Evolutionary conservation across 441 rosid genomes (phyloP).

Genomic region (Arabidopsis hybrid): DNA sequence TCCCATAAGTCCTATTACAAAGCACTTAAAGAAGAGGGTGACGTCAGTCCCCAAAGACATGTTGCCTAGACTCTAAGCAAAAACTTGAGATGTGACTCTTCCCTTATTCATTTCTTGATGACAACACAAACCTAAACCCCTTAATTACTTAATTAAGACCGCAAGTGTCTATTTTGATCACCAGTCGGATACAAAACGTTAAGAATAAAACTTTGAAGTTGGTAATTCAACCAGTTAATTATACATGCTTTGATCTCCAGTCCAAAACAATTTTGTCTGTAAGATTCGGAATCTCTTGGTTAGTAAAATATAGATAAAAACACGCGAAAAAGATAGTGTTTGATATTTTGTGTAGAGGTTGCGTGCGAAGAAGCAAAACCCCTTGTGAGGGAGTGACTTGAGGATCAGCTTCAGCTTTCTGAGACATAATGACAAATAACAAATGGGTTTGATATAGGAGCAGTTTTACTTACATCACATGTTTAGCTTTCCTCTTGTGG

Average conservation of each 20-base stretch:
- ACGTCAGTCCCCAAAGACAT: slow-evolving; percentile 39
- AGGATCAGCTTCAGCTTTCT: slow-evolving; percentile 46
- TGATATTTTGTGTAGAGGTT: slow-evolving; percentile 42
- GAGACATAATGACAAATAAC: slow-evolving; percentile 50
- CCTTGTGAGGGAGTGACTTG: slow-evolving; percentile 47
- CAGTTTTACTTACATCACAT: slow-evolving; percentile 46
- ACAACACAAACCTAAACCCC: slow-evolving; percentile 38
- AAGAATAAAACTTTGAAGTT: background rate
- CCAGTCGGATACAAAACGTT: slow-evolving; percentile 8
- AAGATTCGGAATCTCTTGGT: background rate
- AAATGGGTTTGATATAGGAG: slow-evolving; percentile 42
- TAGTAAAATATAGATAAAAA: slow-evolving; percentile 2
- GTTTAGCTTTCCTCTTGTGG: slow-evolving; percentile 44
- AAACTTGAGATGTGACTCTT: slow-evolving; percentile 38
- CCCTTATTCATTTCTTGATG: slow-evolving; percentile 37
- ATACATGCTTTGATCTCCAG: background rate
- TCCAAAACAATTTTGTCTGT: background rate
- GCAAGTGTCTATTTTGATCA: slow-evolving; percentile 12
- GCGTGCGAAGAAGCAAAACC: slow-evolving; percentile 49
- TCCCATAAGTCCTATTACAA: slow-evolving; percentile 36
- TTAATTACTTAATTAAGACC: slow-evolving; percentile 12
- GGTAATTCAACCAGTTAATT: slow-evolving; percentile 15
- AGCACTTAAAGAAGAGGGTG: slow-evolving; percentile 32
- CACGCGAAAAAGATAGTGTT: slow-evolving; percentile 37
- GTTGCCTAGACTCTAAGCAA: slow-evolving; percentile 46